Evolutionary conservation across 345 rosid species (phyloP).

Genomic region (Sisymbrium altissimum): DNA sequence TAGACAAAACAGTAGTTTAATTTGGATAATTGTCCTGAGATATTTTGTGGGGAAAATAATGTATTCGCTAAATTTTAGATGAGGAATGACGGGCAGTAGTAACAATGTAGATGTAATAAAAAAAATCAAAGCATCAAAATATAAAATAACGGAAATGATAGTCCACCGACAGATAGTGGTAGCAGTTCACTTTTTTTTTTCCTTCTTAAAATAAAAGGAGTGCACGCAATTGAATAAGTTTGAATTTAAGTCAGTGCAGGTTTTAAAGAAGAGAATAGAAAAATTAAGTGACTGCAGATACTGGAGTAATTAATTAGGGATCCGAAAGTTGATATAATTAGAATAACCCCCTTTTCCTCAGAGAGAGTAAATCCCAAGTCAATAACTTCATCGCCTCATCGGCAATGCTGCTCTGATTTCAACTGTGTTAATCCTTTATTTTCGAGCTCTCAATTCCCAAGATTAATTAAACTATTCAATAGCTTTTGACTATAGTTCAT

Average conservation of each 20-base stretch:
- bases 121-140: background rate
- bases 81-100: background rate
- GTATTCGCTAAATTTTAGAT: too few relatives aligned
- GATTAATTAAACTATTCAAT: background rate
- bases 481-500: background rate
- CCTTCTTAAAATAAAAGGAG: background rate
- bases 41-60: too few relatives aligned
- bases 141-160: background rate
- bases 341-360: background rate
- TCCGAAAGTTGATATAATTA: conserved; percentile 4
- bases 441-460: conserved; percentile 30
- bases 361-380: conserved; percentile 42
- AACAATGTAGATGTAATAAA: background rate
- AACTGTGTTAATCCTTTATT: conserved; percentile 16
- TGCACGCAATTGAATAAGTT: conserved; percentile 14
- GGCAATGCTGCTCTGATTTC: conserved; percentile 23
- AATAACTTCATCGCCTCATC: conserved; percentile 13
- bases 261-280: background rate
- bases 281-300: background rate
- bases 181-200: conserved; percentile 14
- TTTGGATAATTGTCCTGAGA: too few relatives aligned
- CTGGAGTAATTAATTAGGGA: conserved; percentile 18
- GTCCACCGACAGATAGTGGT: conserved; percentile 35
- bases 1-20: too few relatives aligned
- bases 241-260: conserved; percentile 27